Base-by-base conservation (phyloP, 2,329 filamentous ascomycete species). In the Aspergillus pseudoterreus region DNA sequence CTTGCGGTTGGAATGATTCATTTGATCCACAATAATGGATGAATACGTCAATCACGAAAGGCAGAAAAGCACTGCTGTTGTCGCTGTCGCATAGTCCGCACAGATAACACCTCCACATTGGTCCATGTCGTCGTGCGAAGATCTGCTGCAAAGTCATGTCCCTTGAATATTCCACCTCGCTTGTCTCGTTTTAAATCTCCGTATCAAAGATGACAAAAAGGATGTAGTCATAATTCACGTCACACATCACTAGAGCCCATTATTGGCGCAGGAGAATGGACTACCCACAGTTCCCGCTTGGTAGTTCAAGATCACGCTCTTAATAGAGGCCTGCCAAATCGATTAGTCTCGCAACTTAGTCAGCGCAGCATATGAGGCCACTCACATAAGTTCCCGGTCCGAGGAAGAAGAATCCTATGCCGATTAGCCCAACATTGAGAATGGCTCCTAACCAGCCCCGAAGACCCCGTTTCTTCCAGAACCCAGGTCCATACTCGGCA, bases 321-420 rank as follows among this genome's bases (percentile, higher is more conserved):
- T 66, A 47, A 76, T 58, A 15, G 74, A 71, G 17, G 71, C 71
- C 73, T 76, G 38, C 27, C 53, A 8, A 32, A 43, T 32, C 27
- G 10, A 30, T 30, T 30, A 30, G 27, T 30, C 27, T 30, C 27
- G 8, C 27, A 30, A 10, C 27, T 11, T 9, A 30, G 27, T 11
- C 27, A 30, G 27, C 27, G 3, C 27, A 30, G 27, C 27, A 30
- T 9, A 30, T 30, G 27, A 30, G 9, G 27, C 27, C 36, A 69
- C 75, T 73, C 58, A 77, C 74, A 61, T 96, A 96, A 3, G 91
- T 96, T 35, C 92, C 92, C 1, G 80, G 88, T 0, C 80, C 85
- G 44, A 96, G 72, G 75, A 95, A 95, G 59, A 92, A 83, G n/a
- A 95, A 47, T 0, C 92, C 92, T 15, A 87, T 82, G 2, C 79